A percentile compares a stretch with the other conserved stretches of the same genome.
phyloP scores from a whole-genome alignment of 495 filamentous ascomycete species.

The Ascobolus immersus region DNA sequence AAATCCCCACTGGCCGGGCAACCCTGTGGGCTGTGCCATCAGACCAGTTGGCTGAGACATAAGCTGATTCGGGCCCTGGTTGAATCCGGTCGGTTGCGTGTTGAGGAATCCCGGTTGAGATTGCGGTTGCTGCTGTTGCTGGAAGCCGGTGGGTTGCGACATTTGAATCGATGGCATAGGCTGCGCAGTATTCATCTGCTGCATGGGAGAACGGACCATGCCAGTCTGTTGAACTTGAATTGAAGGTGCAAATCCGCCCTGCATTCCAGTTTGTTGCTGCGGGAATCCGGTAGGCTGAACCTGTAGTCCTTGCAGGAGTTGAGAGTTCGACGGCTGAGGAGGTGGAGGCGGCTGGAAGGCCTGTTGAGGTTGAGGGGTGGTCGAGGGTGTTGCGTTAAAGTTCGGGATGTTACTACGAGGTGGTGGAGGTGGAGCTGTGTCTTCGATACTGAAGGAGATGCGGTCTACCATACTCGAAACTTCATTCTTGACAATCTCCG shows the following conservation, averaged over 20 bases:
- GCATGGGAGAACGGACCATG: constrained; percentile 1
- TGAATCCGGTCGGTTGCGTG: constrained; percentile 27
- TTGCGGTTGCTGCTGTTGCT: too few species aligned
- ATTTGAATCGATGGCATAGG: constrained; percentile 15
- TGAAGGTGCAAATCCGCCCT: constrained; percentile 7
- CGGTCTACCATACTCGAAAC: constrained; percentile 99
- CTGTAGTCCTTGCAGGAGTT: constrained; percentile 11
- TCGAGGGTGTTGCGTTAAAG: constrained; percentile 30
- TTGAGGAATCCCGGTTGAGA: constrained; percentile 42
- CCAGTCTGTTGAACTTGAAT: constrained; percentile 10
- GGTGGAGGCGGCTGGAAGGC: constrained; percentile 7
- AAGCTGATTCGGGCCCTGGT: constrained; percentile 24
- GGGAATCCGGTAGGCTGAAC: constrained; percentile 19
- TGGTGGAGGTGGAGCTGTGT: constrained; percentile 32
- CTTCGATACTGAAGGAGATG: constrained; percentile 79
- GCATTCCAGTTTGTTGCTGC: constrained; percentile 25
- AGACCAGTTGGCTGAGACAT: too few species aligned
- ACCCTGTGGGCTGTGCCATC: constrained; percentile 81
- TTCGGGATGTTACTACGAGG: constrained; percentile 46
- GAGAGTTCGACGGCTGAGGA: constrained; percentile 10
- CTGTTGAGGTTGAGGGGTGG: constrained; percentile 6
- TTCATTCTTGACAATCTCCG: constrained; percentile 77
- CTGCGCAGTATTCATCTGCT: constrained; percentile 3
- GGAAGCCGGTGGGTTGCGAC: constrained; percentile 31
- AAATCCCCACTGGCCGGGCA: constrained; percentile 92